phyloP scores from a whole-genome alignment of 768 basidiomycete genomes.

The Suillus subaureus region DNA sequence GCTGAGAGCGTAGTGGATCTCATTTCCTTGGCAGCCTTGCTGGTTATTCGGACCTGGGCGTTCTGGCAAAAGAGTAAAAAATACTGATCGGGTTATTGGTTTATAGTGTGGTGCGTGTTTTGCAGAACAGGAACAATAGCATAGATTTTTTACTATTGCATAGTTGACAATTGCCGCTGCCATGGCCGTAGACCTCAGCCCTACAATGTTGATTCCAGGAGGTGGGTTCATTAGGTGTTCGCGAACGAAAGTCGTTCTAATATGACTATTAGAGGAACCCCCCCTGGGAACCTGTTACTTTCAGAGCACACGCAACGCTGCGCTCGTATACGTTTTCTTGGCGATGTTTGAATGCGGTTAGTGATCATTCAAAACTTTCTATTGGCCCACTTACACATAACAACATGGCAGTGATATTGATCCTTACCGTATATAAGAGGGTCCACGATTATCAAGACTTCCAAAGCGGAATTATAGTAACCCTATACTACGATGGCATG shows the following conservation, averaged over 20 bases:
- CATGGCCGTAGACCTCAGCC: conserved; percentile 1
- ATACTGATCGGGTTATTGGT: conserved; percentile 13
- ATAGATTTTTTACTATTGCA: background rate
- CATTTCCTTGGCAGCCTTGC: conserved; percentile 13
- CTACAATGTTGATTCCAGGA: conserved; percentile 9
- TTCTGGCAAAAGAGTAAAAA: conserved; percentile 21
- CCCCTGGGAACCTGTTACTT: background rate
- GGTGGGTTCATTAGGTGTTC: background rate
- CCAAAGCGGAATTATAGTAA: conserved; percentile 15
- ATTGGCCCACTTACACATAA: background rate
- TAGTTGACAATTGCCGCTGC: conserved; percentile 15
- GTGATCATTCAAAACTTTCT: background rate
- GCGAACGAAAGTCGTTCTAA: background rate
- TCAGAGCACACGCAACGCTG: background rate
- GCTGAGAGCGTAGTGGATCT: background rate
- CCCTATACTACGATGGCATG: conserved; percentile 20
- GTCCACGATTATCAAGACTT: background rate
- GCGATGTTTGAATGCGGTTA: background rate
- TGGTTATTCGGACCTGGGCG: conserved; percentile 21
- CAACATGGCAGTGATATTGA: background rate
- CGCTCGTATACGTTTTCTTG: background rate
- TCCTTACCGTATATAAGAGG: conserved; percentile 7
- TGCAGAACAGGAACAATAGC: background rate
- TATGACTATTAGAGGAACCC: background rate
- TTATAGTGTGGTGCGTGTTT: conserved; percentile 14